Conservation (phyloP, 805 yeast genomes). For the Saturnispora bothae region DNA sequence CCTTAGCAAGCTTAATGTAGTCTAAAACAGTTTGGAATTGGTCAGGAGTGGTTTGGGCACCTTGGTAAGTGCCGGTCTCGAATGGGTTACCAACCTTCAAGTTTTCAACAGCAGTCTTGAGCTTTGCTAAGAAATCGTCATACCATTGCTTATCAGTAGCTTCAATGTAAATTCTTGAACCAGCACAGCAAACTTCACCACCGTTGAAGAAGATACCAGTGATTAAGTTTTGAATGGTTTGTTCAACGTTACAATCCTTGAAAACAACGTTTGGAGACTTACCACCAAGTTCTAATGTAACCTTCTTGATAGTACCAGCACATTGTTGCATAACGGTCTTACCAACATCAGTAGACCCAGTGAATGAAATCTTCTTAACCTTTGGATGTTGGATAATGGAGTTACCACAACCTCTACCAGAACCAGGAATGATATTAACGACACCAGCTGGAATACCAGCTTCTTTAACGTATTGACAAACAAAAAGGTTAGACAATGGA, state of each 20-base stretch:
- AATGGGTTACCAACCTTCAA: conserved; percentile 74
- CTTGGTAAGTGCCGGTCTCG: conserved; percentile 57
- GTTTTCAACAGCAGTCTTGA: conserved; percentile 36
- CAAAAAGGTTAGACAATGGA: conserved; percentile 72
- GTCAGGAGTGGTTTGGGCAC: conserved; percentile 62
- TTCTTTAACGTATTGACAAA: conserved; percentile 56
- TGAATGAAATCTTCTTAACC: conserved; percentile 85
- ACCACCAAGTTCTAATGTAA: conserved; percentile 81
- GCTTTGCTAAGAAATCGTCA: conserved; percentile 52
- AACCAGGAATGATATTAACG: conserved; percentile 76
- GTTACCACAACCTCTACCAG: conserved; percentile 76
- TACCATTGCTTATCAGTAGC: conserved; percentile 41
- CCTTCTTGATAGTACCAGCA: conserved; percentile 65
- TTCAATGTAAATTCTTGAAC: conserved; percentile 79
- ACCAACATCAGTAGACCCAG: conserved; percentile 89
- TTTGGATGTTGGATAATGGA: conserved; percentile 68
- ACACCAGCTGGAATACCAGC: conserved; percentile 93
- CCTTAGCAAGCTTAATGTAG: conserved; percentile 53
- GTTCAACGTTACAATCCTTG: conserved; percentile 58
- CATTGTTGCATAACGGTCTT: conserved; percentile 62
- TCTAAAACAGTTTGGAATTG: conserved; percentile 57
- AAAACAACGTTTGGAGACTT: conserved; percentile 82
- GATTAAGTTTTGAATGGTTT: conserved; percentile 56
- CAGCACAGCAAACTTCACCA: conserved; percentile 91
- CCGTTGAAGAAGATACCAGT: conserved; percentile 78